Conservation (phyloP, 169 alveolate species). For the Plasmodium chabaudi region DNA sequence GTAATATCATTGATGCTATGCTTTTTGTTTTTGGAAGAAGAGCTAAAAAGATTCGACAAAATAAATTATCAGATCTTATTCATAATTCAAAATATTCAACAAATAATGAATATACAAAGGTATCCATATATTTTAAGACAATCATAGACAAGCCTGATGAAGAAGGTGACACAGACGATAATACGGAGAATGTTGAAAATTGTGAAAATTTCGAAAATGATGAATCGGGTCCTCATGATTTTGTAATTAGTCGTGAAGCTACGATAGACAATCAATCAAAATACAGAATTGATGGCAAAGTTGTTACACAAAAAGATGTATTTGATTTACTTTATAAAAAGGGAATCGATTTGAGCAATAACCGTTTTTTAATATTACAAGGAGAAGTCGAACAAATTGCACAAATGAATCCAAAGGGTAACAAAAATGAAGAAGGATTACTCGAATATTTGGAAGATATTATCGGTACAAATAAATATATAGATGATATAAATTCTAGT, state of each 20-base stretch:
- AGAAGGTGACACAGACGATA: constrained; percentile 46
- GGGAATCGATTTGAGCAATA: constrained; percentile 96
- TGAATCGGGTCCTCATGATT: background rate
- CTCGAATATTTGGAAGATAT: constrained; percentile 98
- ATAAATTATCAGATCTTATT: constrained; percentile 94
- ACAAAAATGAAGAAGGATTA: constrained; percentile 95
- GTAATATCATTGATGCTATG: constrained; percentile 98
- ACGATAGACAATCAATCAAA: constrained; percentile 82
- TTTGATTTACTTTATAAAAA: constrained; percentile 88
- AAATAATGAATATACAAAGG: constrained; percentile 90
- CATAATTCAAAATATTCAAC: constrained; percentile 93
- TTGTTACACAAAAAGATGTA: constrained; percentile 93
- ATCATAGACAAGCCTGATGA: constrained; percentile 81
- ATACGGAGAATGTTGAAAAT: background rate
- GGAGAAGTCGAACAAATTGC: constrained; percentile 99
- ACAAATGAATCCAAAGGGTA: constrained; percentile 96
- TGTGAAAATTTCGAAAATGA: too few species aligned
- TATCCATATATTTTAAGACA: constrained; percentile 93
- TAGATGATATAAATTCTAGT: constrained; percentile 84
- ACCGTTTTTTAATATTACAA: constrained; percentile 94
- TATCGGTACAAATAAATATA: constrained; percentile 93
- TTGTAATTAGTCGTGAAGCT: constrained; percentile 84
- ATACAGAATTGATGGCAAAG: constrained; percentile 89
- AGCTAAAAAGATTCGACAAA: constrained; percentile 97
- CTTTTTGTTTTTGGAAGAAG: constrained; percentile 98